These are phyloP conservation scores for Neohortaea acidophila DNA, from an alignment of 495 filamentous ascomycete species.

Conservation along the genomic window DNA sequence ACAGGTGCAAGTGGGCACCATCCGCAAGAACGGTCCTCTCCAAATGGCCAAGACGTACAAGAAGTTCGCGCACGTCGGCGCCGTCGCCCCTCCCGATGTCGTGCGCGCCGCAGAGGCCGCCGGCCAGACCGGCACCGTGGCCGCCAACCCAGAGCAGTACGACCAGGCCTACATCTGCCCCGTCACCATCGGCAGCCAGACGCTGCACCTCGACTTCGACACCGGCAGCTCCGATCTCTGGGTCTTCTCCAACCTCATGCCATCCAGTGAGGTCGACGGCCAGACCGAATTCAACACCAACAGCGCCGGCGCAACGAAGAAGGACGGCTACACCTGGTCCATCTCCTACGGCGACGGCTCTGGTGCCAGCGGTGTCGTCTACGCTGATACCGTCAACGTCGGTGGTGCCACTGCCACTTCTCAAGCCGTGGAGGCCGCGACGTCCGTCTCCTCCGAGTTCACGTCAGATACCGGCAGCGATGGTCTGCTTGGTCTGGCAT, in stretches of 20 bases:
- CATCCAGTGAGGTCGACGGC: not conserved
- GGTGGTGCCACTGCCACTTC: constrained; percentile 44
- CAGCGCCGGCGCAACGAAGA: not conserved
- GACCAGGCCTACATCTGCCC: constrained; percentile 54
- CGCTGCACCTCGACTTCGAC: constrained; percentile 55
- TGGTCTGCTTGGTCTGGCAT: constrained; percentile 58
- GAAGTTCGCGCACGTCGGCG: constrained; percentile 16
- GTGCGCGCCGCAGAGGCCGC: constrained; percentile 15
- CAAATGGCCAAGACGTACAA: constrained; percentile 17
- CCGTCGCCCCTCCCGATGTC: constrained; percentile 10
- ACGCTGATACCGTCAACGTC: constrained; percentile 48
- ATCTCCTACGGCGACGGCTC: constrained; percentile 63
- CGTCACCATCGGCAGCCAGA: constrained; percentile 47
- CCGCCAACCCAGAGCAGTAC: constrained; percentile 35
- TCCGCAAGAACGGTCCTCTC: constrained; percentile 11
- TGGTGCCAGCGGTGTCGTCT: constrained; percentile 46
- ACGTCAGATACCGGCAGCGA: constrained; percentile 38
- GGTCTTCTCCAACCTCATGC: constrained; percentile 19
- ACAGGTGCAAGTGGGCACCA: constrained; percentile 16
- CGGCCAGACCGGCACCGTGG: constrained; percentile 11
- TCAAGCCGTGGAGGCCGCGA: constrained; percentile 59
- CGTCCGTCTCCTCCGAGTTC: constrained; percentile 45
- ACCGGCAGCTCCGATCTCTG: constrained; percentile 65
- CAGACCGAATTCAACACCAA: constrained; percentile 1
- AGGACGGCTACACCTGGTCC: constrained; percentile 43